These are phyloP conservation scores for Cercospora sp. DNA, from an alignment of 2,329 filamentous ascomycete genomes.

Conservation along the genomic window DNA sequence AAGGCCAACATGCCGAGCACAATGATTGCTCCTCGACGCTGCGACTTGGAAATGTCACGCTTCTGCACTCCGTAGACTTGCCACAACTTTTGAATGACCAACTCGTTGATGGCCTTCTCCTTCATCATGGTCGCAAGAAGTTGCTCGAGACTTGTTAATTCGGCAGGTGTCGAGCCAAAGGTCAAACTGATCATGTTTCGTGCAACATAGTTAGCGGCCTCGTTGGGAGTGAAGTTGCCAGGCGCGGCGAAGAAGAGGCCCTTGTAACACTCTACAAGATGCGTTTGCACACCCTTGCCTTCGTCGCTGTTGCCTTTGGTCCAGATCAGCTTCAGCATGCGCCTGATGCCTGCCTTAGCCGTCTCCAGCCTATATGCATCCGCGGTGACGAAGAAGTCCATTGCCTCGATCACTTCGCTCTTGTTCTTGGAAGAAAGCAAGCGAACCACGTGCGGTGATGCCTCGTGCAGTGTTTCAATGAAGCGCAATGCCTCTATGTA, in stretches of 20 bases:
- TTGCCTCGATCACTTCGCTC: conserved; percentile 96
- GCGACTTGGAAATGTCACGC: conserved; percentile 86
- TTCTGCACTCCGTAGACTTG: conserved; percentile 95
- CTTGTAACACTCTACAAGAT: conserved; percentile 95
- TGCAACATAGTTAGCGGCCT: conserved; percentile 91
- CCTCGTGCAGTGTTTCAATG: conserved; percentile 84
- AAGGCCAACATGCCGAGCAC: conserved; percentile 95
- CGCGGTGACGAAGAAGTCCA: conserved; percentile 95
- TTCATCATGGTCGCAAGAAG: conserved; percentile 98
- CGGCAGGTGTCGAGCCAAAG: conserved; percentile 90
- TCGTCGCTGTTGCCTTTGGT: conserved; percentile 99
- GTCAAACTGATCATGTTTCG: conserved; percentile 99
- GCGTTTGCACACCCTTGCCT: conserved; percentile 94
- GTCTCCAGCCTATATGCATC: conserved; percentile 96
- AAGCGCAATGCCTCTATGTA: conserved; percentile 93
- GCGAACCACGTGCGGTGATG: conserved; percentile 78
- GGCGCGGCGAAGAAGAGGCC: conserved; percentile 95
- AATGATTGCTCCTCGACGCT: conserved; percentile 90
- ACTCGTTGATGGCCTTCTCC: conserved; percentile 78
- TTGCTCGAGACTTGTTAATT: conserved; percentile 93
- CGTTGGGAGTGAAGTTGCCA: conserved; percentile 80
- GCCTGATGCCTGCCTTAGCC: conserved; percentile 85
- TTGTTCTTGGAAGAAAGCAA: conserved; percentile 94
- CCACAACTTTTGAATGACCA: conserved; percentile 91
- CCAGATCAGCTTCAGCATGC: conserved; percentile 97